Base-by-base conservation (phyloP, 2,329 filamentous ascomycete species). In the Trichoderma afroharzianum region DNA sequence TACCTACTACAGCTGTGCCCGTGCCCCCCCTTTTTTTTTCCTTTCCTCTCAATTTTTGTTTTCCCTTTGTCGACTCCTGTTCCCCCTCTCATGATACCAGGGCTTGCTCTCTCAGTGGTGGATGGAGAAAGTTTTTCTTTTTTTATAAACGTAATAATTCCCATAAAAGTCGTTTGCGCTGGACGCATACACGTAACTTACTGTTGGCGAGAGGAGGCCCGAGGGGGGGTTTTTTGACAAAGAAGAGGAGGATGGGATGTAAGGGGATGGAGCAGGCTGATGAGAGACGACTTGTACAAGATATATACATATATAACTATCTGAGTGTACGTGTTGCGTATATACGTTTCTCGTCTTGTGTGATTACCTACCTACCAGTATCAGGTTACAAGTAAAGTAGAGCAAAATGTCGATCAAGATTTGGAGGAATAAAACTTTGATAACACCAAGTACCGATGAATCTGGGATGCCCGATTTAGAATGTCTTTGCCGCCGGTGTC, bases 31-130 rank as follows among this genome's bases (percentile, higher is more conserved):
- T n/a, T n/a, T n/a, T 21, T 14, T 26, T 28, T 55, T 36, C 9
- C 62, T 30, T 28, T 28, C 53, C 53, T 43, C 24, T 36, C 15
- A 14, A 26, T 36, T 36, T 18, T 28, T 36, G n/a, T 33, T n/a
- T 39, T 61, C n/a, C 30, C n/a, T 62, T 53, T 62, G 66, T 53
- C 39, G 57, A 26, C 15, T 15, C 39, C 9, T 69, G 24, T 33
- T n/a, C n/a, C 36, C 57, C 57, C 55, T 68, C 55, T 53, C n/a
- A 62, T n/a, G 66, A 69, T 69, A 69, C 39, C 57, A 43, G 32
- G 57, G n/a, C 66, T 53, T 53, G 55, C 39, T 50, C 55, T 50
- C 55, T 33, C 33, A 47, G 64, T 58, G 64, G 18, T 43, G 33
- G 64, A 68, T 68, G 33, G 33, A 59, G 53, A 28, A 43, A 21